phyloP scores from a whole-genome alignment of 2,329 filamentous ascomycete species.

The Xylariaceae sp. region DNA sequence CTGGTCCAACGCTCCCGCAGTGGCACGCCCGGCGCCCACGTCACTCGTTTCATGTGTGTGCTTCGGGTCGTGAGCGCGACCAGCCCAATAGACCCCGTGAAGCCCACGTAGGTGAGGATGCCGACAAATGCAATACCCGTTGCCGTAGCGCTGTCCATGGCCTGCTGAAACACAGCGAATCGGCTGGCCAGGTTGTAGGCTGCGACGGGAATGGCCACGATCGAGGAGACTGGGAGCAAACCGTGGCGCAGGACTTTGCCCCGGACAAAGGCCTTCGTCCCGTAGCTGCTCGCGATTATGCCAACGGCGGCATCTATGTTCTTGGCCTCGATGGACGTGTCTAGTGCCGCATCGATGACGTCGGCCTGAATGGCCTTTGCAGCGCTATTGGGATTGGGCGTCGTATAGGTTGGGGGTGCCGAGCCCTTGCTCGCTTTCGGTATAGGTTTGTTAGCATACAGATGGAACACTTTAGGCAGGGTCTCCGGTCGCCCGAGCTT shows the following conservation, averaged over 20 bases:
- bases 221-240: slow-evolving; percentile 52
- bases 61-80: slow-evolving; percentile 82
- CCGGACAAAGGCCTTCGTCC: slow-evolving; percentile 58
- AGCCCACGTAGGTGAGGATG: slow-evolving; percentile 75
- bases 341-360: slow-evolving; percentile 67
- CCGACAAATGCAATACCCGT: slow-evolving; percentile 75
- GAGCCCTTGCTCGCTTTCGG: slow-evolving; percentile 50
- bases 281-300: slow-evolving; percentile 65
- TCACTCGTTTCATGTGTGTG: slow-evolving; percentile 91
- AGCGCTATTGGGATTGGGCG: slow-evolving; percentile 61
- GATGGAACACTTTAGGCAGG: slow-evolving; percentile 70
- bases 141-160: slow-evolving; percentile 70
- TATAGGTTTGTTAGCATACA: slow-evolving; percentile 79
- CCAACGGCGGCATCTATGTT: slow-evolving; percentile 73
- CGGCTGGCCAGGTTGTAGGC: slow-evolving; percentile 66
- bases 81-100: slow-evolving; percentile 74
- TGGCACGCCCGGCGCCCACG: slow-evolving; percentile 78
- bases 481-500: slow-evolving; percentile 67
- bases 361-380: slow-evolving; percentile 66
- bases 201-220: slow-evolving; percentile 56
- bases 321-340: slow-evolving; percentile 71
- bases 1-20: slow-evolving; percentile 77
- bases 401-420: slow-evolving; percentile 53
- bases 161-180: slow-evolving; percentile 60
- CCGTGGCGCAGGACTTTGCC: slow-evolving; percentile 62